Conservation (phyloP, 169 alveolate species). For the Plasmodium ovale region DNA sequence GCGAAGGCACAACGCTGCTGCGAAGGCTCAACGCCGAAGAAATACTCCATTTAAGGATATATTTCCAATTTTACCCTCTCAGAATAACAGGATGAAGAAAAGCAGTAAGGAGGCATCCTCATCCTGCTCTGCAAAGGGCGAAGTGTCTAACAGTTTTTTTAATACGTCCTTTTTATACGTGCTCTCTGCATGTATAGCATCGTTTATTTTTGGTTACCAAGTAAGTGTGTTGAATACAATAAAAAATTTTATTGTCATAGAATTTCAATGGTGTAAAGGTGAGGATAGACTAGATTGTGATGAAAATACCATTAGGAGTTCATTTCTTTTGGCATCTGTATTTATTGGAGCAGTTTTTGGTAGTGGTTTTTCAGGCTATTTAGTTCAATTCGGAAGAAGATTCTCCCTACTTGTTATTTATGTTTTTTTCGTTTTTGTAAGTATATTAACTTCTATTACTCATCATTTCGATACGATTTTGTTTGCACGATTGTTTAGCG, state of each 20-base stretch:
- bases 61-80: too few species aligned
- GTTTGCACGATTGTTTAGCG: constrained; percentile 85
- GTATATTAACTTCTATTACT: constrained; percentile 78
- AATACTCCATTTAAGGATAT: background rate
- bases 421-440: constrained; percentile 76
- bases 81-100: constrained; percentile 8
- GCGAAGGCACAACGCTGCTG: too few species aligned
- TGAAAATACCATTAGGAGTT: constrained; percentile 55
- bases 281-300: constrained; percentile 23
- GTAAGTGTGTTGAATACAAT: constrained; percentile 80
- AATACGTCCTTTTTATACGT: constrained; percentile 40
- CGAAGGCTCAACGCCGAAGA: too few species aligned
- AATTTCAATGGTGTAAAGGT: constrained; percentile 83
- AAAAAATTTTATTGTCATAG: constrained; percentile 81
- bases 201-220: constrained; percentile 82
- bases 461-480: constrained; percentile 81
- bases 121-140: background rate
- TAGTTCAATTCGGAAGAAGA: constrained; percentile 81
- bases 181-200: constrained; percentile 79
- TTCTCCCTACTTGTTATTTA: constrained; percentile 76
- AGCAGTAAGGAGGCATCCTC: constrained; percentile 17
- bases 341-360: constrained; percentile 86
- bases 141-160: constrained; percentile 3
- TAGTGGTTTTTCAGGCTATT: constrained; percentile 75
- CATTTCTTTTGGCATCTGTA: constrained; percentile 76